Percentiles rank a stretch among this genome's conserved stretches.
Conservation (phyloP, 192 early-diverging fungal genomes). For the Coemansia aciculifera region DNA sequence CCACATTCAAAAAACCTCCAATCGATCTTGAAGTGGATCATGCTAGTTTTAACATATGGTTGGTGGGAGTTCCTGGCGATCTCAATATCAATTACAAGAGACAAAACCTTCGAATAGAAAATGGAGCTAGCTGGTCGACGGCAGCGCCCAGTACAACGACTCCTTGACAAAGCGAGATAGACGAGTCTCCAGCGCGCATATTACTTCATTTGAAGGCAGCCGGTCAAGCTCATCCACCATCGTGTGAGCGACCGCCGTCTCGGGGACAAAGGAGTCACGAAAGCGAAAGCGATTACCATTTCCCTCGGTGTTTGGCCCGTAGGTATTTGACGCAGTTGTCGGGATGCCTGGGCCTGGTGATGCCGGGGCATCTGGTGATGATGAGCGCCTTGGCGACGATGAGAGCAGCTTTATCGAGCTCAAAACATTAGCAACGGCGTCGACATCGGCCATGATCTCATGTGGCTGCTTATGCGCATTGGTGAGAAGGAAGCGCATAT, state of each 20-base stretch:
- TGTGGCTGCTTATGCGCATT: conserved; percentile 55
- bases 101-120: background rate
- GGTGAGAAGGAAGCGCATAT: conserved; percentile 62
- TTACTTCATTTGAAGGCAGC: conserved; percentile 53
- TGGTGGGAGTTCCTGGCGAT: background rate
- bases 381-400: conserved; percentile 31
- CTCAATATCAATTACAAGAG: background rate
- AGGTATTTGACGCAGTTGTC: background rate
- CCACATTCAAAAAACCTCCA: background rate
- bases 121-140: conserved; percentile 31
- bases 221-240: conserved; percentile 44
- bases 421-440: conserved; percentile 50
- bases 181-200: conserved; percentile 48
- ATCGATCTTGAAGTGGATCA: background rate
- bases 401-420: conserved; percentile 50
- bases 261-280: conserved; percentile 22
- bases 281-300: conserved; percentile 9
- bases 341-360: background rate
- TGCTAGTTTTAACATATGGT: background rate
- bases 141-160: conserved; percentile 53
- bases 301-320: background rate
- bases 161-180: conserved; percentile 55
- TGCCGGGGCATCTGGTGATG: conserved; percentile 6
- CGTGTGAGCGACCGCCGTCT: conserved; percentile 21
- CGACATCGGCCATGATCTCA: conserved; percentile 53